These are phyloP conservation scores for Torulaspora microellipsoides DNA, from an alignment of 805 yeast genomes.

Conservation along the genomic window DNA sequence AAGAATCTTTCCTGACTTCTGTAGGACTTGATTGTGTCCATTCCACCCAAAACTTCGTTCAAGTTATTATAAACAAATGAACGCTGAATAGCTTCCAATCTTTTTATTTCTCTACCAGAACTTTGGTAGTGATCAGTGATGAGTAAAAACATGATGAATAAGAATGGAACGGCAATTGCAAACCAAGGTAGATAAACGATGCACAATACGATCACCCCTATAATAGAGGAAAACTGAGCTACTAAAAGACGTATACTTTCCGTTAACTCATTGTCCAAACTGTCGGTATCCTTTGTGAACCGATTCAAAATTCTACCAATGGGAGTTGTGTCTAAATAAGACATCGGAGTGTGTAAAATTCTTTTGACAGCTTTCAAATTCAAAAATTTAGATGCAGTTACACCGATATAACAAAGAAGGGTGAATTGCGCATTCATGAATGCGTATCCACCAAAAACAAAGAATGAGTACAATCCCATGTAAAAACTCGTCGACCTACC, in stretches of 20 bases:
- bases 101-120: slow-evolving; percentile 47
- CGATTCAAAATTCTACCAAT: slow-evolving; percentile 81
- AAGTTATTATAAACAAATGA: slow-evolving; percentile 49
- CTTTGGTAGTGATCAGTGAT: slow-evolving; percentile 46
- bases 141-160: slow-evolving; percentile 42
- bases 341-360: slow-evolving; percentile 74
- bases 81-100: slow-evolving; percentile 49
- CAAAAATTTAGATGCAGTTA: slow-evolving; percentile 51
- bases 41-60: slow-evolving; percentile 47
- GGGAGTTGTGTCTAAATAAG: slow-evolving; percentile 81
- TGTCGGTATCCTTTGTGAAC: slow-evolving; percentile 84
- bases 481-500: slow-evolving; percentile 50
- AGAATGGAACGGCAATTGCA: slow-evolving; percentile 63
- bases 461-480: slow-evolving; percentile 71
- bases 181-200: slow-evolving; percentile 74
- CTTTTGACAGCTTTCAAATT: slow-evolving; percentile 57
- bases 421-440: slow-evolving; percentile 39
- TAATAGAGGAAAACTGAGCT: slow-evolving; percentile 48
- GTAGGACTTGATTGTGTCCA: slow-evolving; percentile 46
- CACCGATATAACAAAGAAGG: slow-evolving; percentile 38
- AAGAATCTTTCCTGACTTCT: slow-evolving; percentile 36
- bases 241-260: slow-evolving; percentile 63
- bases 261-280: slow-evolving; percentile 71
- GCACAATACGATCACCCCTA: slow-evolving; percentile 64
- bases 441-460: slow-evolving; percentile 44